Evolutionary conservation across 2,329 filamentous ascomycete species (phyloP), one percentile per base, ranked within the genome.

Genomic region (Colletotrichum sp.): DNA sequence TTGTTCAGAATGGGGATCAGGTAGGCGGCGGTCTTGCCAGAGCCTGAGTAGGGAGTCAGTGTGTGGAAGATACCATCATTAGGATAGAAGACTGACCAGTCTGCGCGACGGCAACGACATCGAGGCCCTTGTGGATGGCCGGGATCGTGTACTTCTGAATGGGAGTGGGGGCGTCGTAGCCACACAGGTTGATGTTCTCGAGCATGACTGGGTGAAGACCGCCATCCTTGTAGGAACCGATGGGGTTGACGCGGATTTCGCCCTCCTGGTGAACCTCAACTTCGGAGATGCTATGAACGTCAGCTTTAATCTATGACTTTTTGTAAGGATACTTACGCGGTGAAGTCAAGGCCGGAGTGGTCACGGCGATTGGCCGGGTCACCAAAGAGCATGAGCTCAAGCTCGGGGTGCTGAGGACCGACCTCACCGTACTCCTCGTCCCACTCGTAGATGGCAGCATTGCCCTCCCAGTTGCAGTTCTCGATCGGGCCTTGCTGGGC

Each of bases 11-110:
- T 94, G 0, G 97, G 97, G 71, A 98, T 92, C 6, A 99, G 86
- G 82, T 97, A 99, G 0, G 97, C 96, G 0, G 94, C 96, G 0
- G 97, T 99, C 88, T 99, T 99, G 68, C 97, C 97, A 30, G 96
- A 98, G 25, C 97, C 96, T 98, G 67, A 12, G 15, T 27, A 55
- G 16, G 7, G 44, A 57, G 25, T 61, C 13, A 52, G 57, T 30
- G 28, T 78, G 48, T 39, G 64, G 34, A 39, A 78, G 13, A 78
- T 67, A 28, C 34, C 68, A 13, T 48, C 30, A 63, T 15, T 16
- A 19, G 48, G 25, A 22, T 22, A 2, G 3, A 48, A 55, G 16
- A 86, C 91, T 84, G 87, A 98, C 96, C 96, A 64, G 97, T 99
- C 85, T 98, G 96, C 11, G 97, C 96, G 80, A 97, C 92, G 4